Evolutionary conservation across 768 basidiomycete genomes (phyloP).

Genomic region (Lactarius tabidus): DNA sequence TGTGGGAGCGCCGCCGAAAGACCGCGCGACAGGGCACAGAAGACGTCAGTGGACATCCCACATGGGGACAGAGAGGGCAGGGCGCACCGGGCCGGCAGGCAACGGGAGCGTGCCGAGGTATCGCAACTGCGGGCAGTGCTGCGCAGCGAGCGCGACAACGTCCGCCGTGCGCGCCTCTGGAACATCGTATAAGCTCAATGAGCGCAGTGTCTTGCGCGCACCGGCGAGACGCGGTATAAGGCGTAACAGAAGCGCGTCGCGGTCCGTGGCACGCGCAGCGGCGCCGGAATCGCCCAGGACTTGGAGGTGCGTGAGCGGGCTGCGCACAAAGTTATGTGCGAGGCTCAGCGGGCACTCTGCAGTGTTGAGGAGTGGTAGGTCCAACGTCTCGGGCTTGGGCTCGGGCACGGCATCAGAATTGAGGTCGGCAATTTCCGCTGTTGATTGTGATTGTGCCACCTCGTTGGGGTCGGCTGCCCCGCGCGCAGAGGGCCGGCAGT

Average conservation of each 20-base stretch:
- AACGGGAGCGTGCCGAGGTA: conserved; percentile 40
- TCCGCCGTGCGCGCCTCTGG: conserved; percentile 34
- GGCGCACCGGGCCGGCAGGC: conserved; percentile 35
- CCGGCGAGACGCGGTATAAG: neutral
- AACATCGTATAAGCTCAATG: conserved; percentile 36
- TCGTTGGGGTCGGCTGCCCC: neutral
- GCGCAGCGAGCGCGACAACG: conserved; percentile 34
- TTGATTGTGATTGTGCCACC: neutral
- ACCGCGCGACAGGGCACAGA: neutral
- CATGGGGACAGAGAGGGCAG: conserved; percentile 6
- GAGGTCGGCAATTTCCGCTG: neutral
- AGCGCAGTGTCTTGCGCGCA: conserved; percentile 34
- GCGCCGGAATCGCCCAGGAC: conserved; percentile 36
- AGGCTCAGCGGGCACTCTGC: conserved; percentile 47
- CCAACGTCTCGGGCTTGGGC: conserved; percentile 1
- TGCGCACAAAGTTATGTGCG: conserved; percentile 38
- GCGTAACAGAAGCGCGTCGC: conserved; percentile 35
- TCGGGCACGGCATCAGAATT: neutral
- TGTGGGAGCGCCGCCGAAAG: conserved; percentile 11
- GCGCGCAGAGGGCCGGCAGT: neutral
- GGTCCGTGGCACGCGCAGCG: conserved; percentile 28
- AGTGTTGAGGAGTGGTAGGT: conserved; percentile 39
- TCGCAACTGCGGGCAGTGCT: conserved; percentile 34
- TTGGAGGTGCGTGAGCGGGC: conserved; percentile 45
- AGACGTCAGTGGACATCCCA: neutral